Evolutionary conservation across 139 green algal genomes (phyloP).

Genomic region (Volvox africanus): DNA sequence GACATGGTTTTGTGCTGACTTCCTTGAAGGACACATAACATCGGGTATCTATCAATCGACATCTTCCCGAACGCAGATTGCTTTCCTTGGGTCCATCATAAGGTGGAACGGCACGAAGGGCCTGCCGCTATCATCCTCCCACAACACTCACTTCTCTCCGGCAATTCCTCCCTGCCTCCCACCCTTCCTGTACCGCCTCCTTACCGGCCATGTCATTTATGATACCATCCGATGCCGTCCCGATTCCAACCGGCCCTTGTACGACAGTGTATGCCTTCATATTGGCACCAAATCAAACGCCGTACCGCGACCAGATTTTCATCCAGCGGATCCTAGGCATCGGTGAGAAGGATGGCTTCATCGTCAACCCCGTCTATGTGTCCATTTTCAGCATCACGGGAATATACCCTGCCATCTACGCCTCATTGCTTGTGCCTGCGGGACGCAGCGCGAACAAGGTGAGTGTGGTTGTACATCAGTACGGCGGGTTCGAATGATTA

Average conservation of each 20-base stretch:
- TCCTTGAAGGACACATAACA: too few species aligned
- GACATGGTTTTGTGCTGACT: too few species aligned
- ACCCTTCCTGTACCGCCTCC: neutral
- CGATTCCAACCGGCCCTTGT: neutral
- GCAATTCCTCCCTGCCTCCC: neutral
- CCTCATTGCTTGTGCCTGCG: conserved; percentile 81
- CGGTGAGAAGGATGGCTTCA: conserved; percentile 56
- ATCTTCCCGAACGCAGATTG: too few species aligned
- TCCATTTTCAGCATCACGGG: conserved; percentile 87
- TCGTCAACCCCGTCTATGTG: conserved; percentile 56
- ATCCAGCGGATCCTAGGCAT: conserved; percentile 76
- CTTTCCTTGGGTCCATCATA: too few species aligned
- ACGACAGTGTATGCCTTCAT: conserved; percentile 77
- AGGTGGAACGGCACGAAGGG: too few species aligned
- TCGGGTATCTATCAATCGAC: too few species aligned
- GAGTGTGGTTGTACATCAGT: too few species aligned
- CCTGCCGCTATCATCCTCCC: too few species aligned
- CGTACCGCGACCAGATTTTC: conserved; percentile 76
- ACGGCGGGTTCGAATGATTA: neutral
- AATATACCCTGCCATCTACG: conserved; percentile 86
- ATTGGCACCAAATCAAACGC: conserved; percentile 86
- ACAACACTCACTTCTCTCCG: too few species aligned
- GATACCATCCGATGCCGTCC: neutral
- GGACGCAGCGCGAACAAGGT: conserved; percentile 82
- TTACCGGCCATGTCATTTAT: neutral